Base-by-base conservation (phyloP, 1,284 basidiomycete genomes). In the Sporisorium iseilematis-ciliati region DNA sequence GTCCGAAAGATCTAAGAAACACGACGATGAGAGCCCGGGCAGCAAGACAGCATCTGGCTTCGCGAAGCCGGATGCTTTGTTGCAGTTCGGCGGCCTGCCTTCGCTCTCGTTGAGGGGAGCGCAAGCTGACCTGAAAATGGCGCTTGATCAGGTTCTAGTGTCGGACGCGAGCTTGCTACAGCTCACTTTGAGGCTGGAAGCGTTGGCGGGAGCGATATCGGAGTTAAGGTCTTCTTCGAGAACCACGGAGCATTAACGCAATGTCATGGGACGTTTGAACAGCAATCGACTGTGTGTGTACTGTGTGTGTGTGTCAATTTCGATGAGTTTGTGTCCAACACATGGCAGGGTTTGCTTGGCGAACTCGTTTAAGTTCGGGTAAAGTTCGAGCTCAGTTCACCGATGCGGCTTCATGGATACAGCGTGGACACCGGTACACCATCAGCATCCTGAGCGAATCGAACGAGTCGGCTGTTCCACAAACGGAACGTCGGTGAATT, bases 31-130 rank as follows among this genome's bases (percentile, higher is more conserved):
- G 18, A 43, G 25, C 14, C 40, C 20, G 40, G 43, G 31, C 31
- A 25, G 35, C 12, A 35, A 50, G 18, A 31, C 7, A n/a, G 10
- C 46, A n/a, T n/a, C n/a, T n/a, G n/a, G n/a, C n/a, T n/a, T n/a
- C 7, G 51, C 50, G 2, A 41, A 50, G 35, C 68, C 74, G 3
- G 52, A 67, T 29, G 65, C 79, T 3, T 35, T 80, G 29, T 16
- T 49, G 40, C 79, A 80, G 21, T 80, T 79, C 31, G 73, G 71
- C 8, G 77, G 71, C 0, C 54, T 80, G 23, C 79, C 79, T 0
- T 42, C 77, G 10, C 55, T 57, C 0, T 56, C 71, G 1, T 54
- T 80, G 14, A 57, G 72, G 14, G 57, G 61, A 2, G 71, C 79
- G 12, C 79, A 79, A 57, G 29, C 38, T 0, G 68, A 75, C n/a